phyloP scores from a whole-genome alignment of 1,139 yeast species.

The Yamadazyma oceani region DNA sequence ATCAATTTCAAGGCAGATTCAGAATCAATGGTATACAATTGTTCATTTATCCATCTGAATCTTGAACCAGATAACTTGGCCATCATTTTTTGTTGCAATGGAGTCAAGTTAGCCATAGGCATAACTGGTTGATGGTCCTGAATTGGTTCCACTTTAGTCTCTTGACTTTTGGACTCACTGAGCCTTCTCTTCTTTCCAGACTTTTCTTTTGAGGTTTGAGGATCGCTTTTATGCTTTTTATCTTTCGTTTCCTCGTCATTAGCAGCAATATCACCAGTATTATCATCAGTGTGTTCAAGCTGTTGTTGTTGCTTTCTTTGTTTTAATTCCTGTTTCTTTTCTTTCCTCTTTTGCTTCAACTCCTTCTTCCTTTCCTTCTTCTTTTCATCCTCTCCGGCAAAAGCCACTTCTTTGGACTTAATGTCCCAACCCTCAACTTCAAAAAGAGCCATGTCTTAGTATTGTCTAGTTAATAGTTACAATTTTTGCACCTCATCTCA shows the following conservation, averaged over 20 bases:
- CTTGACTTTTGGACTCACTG: background rate
- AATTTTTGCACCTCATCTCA: conserved; percentile 10
- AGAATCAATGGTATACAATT: conserved; percentile 81
- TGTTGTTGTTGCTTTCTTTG: conserved; percentile 16
- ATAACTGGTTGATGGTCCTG: conserved; percentile 18
- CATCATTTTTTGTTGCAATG: conserved; percentile 94
- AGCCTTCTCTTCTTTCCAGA: conserved; percentile 9
- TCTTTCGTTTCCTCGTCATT: conserved; percentile 11
- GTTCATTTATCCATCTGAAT: conserved; percentile 97
- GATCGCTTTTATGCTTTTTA: conserved; percentile 5
- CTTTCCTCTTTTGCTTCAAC: conserved; percentile 19
- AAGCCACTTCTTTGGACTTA: conserved; percentile 51
- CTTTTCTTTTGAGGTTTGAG: conserved; percentile 7
- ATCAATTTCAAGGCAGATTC: conserved; percentile 73
- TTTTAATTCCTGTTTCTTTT: conserved; percentile 6
- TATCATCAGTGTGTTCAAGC: conserved; percentile 5
- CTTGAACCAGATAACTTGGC: conserved; percentile 91
- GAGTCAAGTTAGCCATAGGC: conserved; percentile 59
- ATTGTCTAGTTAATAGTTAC: background rate
- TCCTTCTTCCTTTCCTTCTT: conserved; percentile 34
- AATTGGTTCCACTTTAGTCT: conserved; percentile 9
- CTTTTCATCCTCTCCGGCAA: conserved; percentile 32
- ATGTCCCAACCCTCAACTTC: conserved; percentile 83
- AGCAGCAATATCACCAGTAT: conserved; percentile 1
- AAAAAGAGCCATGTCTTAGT: conserved; percentile 61